Base-by-base conservation (phyloP, 441 rosid genomes). In the Bruguiera hainesii region DNA sequence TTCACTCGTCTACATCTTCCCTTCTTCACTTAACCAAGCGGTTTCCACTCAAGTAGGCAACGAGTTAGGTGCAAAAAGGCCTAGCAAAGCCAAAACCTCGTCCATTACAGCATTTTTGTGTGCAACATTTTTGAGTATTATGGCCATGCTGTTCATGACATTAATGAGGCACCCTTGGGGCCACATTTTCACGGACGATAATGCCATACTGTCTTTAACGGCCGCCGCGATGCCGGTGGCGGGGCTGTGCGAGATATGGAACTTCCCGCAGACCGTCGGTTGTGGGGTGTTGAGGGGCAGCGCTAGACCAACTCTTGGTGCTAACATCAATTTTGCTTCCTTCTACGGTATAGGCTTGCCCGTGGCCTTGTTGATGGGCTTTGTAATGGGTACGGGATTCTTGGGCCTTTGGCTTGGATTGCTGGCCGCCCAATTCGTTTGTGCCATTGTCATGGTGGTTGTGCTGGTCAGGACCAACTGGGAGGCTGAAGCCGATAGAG, bases 211-310 rank as follows among this genome's bases (percentile, higher is more conserved):
- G 65, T 76, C 74, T 72, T 70, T 93, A 68, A 89, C 92, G 1
- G 82, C 95, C 25, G 78, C 80, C 0, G 91, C 93, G 7, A 77
- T 93, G 65, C 97, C 96, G 20, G 84, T 93, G 26, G 74, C 89
- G 50, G 97, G 98, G 48, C 71, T 93, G 18, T 90, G 98, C 73
- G 98, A 93, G 80, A 77, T 93, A 6, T 96, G 96, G 1, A 93
- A 93, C 87, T 89, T 94, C 65, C 98, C 96, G 3, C 98, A 91
- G 76, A 93, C 97, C 63, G 93, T 88, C 65, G 93, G 87, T 1
- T 93, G 98, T 60, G 96, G 96, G n/a, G 96, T 89, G 42, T 76
- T 93, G 3, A 73, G 96, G 42, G 98, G 98, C 49, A 85, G 85
- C 13, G 97, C 98, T 5, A 78, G 97, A 59, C 98, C 97, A 11